Base-by-base conservation (phyloP, 1,139 yeast genomes). In the Diutina scorzettiae region DNA sequence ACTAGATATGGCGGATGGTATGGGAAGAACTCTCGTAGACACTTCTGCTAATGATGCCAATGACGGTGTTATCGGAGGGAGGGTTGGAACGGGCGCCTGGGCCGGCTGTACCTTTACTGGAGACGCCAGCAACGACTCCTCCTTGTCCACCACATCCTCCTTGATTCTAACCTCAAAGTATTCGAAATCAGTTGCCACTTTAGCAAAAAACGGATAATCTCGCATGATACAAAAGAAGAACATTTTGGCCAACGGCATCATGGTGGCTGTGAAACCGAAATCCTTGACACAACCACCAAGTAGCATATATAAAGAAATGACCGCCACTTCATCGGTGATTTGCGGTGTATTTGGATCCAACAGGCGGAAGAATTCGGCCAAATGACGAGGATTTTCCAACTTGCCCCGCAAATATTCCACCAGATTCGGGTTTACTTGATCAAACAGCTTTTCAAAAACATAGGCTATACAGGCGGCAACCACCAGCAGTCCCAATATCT, bases 221-320 rank as follows among this genome's bases (percentile, higher is more conserved):
- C 66, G 66, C 28, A 78, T 57, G n/a, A 84, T 66, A 25, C 74
- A 61, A 43, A 71, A 77, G 53, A 78, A 81, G 48, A 83, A 73
- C 6, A 82, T 67, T 48, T 81, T 87, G 48, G 84, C 73, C 30
- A 84, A 55, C 2, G 82, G 80, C 45, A 69, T 66, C 49, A 81
- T 60, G 20, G 79, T 67, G 1, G 70, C 58, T 52, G 84, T 87
- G 54, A 84, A 82, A 1, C 94, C 94, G 61, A 80, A 84, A 57
- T 83, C 94, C 51, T 78, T 80, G 31, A 81, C 71, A 48, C 87
- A 73, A 14, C 80, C 77, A 2, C 94, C 94, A 23, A 84, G 53
- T 20, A 81, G 56, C 24, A 80, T 71, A 49, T 71, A 71, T 40
- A 84, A 62, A 30, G 78, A 19, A 8, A 23, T 21, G 28, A 34